phyloP scores from a whole-genome alignment of 805 yeast species.

The Candida manassasensis region DNA sequence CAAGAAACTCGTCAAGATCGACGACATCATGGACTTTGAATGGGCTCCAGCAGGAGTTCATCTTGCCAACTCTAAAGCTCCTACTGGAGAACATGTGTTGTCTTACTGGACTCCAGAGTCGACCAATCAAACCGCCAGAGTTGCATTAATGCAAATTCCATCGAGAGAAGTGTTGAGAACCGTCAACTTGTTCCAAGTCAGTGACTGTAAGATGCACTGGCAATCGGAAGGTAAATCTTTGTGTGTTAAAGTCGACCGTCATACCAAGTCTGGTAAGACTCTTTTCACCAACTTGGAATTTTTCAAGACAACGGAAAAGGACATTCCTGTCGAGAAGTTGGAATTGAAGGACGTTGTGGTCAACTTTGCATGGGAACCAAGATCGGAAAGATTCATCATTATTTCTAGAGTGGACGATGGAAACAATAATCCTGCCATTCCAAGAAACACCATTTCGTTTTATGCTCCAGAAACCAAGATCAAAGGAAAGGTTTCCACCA shows the following conservation, averaged over 20 bases:
- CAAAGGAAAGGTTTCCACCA: conserved; percentile 45
- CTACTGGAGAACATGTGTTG: conserved; percentile 59
- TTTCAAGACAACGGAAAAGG: conserved; percentile 81
- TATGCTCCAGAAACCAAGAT: conserved; percentile 69
- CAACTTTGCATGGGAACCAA: conserved; percentile 95
- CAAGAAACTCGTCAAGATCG: conserved; percentile 77
- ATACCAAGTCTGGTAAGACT: conserved; percentile 91
- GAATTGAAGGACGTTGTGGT: conserved; percentile 87
- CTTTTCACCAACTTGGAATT: conserved; percentile 87
- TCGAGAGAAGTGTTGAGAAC: conserved; percentile 80
- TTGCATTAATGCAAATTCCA: conserved; percentile 83
- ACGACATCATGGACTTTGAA: conserved; percentile 84
- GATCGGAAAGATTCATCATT: conserved; percentile 77
- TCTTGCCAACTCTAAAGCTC: conserved; percentile 51
- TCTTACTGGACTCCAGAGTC: conserved; percentile 98
- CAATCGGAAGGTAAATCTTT: conserved; percentile 78
- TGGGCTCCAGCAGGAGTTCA: conserved; percentile 89
- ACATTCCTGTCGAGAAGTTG: conserved; percentile 89
- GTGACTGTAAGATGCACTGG: conserved; percentile 90
- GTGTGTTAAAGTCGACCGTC: conserved; percentile 95
- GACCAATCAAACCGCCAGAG: conserved; percentile 90
- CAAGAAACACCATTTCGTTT: conserved; percentile 67
- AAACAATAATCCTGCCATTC: conserved; percentile 56
- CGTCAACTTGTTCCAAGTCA: conserved; percentile 89
- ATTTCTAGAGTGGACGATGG: conserved; percentile 61